phyloP scores from a whole-genome alignment of 148 eudicot species.

The Camellia japonica region DNA sequence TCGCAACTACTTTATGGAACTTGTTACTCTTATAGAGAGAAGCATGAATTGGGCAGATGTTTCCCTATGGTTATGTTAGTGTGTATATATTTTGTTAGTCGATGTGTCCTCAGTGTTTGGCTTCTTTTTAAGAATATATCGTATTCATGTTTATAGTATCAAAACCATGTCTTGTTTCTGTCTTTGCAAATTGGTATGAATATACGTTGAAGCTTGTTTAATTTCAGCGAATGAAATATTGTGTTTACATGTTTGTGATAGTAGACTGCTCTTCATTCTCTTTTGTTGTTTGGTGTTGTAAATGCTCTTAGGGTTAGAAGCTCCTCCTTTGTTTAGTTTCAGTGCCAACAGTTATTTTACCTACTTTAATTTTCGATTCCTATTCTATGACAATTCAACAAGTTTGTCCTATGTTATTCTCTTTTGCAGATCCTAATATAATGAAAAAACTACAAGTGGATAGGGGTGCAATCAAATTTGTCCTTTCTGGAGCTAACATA shows the following conservation, averaged over 20 bases:
- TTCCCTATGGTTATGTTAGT: too few relatives aligned
- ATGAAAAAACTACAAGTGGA: conserved; percentile 97
- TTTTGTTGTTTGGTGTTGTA: background rate
- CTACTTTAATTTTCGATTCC: background rate
- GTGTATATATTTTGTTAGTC: background rate
- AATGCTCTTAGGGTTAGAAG: background rate
- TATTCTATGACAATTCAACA: conserved; percentile 6
- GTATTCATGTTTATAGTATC: background rate
- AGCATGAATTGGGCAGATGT: too few relatives aligned
- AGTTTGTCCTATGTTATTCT: conserved; percentile 9
- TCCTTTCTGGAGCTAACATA: conserved; percentile 93
- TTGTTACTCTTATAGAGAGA: too few relatives aligned
- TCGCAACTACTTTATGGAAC: too few relatives aligned
- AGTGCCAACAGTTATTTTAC: background rate
- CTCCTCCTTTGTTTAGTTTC: background rate
- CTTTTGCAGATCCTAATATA: conserved; percentile 75
- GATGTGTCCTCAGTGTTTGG: background rate
- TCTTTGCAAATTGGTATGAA: background rate
- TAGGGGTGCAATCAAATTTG: conserved; percentile 92
- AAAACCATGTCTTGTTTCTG: background rate
- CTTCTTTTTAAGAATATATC: background rate
- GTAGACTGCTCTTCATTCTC: background rate
- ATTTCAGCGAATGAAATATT: background rate
- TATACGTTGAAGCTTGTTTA: background rate
- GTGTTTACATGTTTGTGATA: background rate